Base-by-base conservation (phyloP, 345 rosid genomes). In the Eucalyptus camaldulensis region DNA sequence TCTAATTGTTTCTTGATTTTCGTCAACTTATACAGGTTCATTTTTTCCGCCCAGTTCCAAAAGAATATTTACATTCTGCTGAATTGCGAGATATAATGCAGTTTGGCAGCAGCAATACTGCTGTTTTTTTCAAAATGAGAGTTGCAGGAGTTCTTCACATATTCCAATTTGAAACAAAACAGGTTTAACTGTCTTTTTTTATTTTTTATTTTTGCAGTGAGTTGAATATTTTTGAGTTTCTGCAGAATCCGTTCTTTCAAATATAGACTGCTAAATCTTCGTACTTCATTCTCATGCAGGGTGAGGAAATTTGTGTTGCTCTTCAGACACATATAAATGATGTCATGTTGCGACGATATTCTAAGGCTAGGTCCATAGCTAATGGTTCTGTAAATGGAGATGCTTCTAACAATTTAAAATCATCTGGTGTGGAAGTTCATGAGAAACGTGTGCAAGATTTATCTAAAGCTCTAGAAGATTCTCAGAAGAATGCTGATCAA, bases 61-160 rank as follows among this genome's bases (percentile, higher is more conserved):
- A 97, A 90, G 98, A 98, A 88, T 98, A 98, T 91, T 88, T 98
- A 87, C 99, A 98, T 92, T 98, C 99, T 37, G 98, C 99, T 8
- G 99, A 98, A 91, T 88, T 98, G 87, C 94, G 99, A 92, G 99
- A 98, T 92, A 98, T 98, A 91, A 98, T 98, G 98, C 99, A 97
- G 91, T 98, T 98, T 93, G 99, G 99, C 45, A 98, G 99, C 83
- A 98, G 98, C 94, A 97, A 98, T 89, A 95, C 97, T 89, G 99
- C 99, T 89, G 99, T 98, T 58, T 98, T 97, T 92, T 98, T 97
- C 92, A 97, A 97, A 93, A 98, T 98, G 99, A 94, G 99, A 92
- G 99, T 98, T 88, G 99, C 99, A 69, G 99, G 99, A 88, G 98
- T 97, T 90, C 99, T 98, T 91, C 99, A 98, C 92, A 95, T 97